Base-by-base conservation (phyloP, 257 asterid species). In the Misopates orontium region DNA sequence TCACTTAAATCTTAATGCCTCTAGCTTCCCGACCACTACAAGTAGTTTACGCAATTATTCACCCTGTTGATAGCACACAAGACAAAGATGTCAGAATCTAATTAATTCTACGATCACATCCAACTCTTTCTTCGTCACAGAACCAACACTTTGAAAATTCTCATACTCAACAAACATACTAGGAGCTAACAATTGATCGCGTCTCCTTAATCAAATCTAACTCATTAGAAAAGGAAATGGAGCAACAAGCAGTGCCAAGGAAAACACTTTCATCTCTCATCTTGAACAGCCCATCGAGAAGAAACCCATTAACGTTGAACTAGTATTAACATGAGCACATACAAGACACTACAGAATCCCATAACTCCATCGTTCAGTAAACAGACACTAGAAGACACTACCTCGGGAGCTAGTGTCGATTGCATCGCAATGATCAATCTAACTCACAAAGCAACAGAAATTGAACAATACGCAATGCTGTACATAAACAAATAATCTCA, bases 61-160 rank as follows among this genome's bases (percentile, higher is more conserved):
- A 60, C 21, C 75, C 81, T 80, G 73, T 53, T 64, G 56, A 74
- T 49, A 73, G 60, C 17, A 75, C 68, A 72, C 36, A 47, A 48
- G 56, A 42, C 18, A 56, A 7, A 44, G 52, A 40, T 56, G 67
- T 75, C 69, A 72, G 50, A 75, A 45, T 45, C 54, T n/a, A 49
- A 36, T 13, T 50, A 39, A 15, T 56, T 71, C 23, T 17, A 49
- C 60, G 20, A 57, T 32, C 25, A 12, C 15, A 52, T 19, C 3
- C 10, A 47, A 32, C 57, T 25, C 51, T 54, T 23, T 21, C 57
- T 20, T 18, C 11, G 21, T 57, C 18, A 8, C 22, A 19, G 25
- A 42, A 47, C 42, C 44, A 56, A 25, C 36, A 48, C 41, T 31
- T 60, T 21, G 22, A 50, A 22, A 10, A 2, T 20, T 36, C 32